A percentile compares a stretch with the other conserved stretches of the same genome.
Conservation (phyloP, 805 yeast genomes). For the Candida pseudoglaebosa region DNA sequence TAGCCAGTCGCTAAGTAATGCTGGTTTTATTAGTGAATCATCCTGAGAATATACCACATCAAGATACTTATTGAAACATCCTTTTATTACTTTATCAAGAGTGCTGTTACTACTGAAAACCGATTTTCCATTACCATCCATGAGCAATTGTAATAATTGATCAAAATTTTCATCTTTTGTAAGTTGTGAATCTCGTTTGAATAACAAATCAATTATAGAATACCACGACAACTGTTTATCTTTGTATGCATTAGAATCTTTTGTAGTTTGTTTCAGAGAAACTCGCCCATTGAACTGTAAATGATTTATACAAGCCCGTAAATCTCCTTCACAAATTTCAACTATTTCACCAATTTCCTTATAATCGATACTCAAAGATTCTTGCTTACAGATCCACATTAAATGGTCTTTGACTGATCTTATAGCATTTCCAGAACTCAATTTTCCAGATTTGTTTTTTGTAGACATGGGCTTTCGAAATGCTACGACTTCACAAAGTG, state of each 20-base stretch:
- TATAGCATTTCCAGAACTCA: constrained; percentile 30
- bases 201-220: constrained; percentile 56
- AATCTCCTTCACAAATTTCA: constrained; percentile 71
- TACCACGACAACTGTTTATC: constrained; percentile 70
- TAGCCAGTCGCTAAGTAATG: constrained; percentile 70
- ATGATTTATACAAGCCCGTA: constrained; percentile 79
- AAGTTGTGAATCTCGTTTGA: constrained; percentile 46
- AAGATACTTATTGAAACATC: constrained; percentile 68
- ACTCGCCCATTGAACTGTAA: constrained; percentile 56
- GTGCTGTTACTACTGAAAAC: constrained; percentile 33
- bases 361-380: constrained; percentile 46
- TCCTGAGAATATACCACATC: constrained; percentile 59
- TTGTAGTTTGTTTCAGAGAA: constrained; percentile 12
- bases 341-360: constrained; percentile 61
- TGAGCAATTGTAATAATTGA: constrained; percentile 43
- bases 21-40: constrained; percentile 55
- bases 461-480: constrained; percentile 56
- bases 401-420: constrained; percentile 36
- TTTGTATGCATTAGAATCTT: constrained; percentile 29
- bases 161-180: constrained; percentile 47
- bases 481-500: constrained; percentile 64
- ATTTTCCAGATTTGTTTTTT: constrained; percentile 43
- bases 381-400: constrained; percentile 50
- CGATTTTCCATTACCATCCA: constrained; percentile 34
- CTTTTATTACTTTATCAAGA: constrained; percentile 62